phyloP scores from a whole-genome alignment of 75 land plant species.

The Cunninghamia lanceolata region DNA sequence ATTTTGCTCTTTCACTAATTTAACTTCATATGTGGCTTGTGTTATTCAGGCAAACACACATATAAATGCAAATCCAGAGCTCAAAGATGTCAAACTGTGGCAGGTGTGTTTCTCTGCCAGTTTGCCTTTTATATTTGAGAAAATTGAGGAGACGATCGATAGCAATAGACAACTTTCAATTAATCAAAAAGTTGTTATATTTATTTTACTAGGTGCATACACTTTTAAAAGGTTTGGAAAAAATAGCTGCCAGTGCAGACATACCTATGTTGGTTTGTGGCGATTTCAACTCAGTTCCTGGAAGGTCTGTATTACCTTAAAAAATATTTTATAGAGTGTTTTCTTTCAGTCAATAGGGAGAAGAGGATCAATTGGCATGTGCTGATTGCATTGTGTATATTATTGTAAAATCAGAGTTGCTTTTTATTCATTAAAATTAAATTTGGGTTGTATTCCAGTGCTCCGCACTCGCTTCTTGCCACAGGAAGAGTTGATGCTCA shows the following conservation, averaged over 20 bases:
- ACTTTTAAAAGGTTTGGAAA: conserved; percentile 90
- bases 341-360: neutral
- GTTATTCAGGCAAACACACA: conserved; percentile 91
- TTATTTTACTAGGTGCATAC: conserved; percentile 77
- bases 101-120: conserved; percentile 52
- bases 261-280: conserved; percentile 99
- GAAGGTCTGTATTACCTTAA: conserved; percentile 57
- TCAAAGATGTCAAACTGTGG: conserved; percentile 98
- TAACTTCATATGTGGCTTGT: neutral
- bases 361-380: neutral
- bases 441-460: conserved; percentile 49
- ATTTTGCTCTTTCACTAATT: neutral
- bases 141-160: neutral
- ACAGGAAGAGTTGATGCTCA: conserved; percentile 78
- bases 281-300: conserved; percentile 94
- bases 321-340: neutral
- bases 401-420: too few species aligned
- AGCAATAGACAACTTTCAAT: neutral
- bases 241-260: conserved; percentile 96
- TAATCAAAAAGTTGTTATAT: neutral
- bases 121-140: neutral
- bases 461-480: conserved; percentile 92
- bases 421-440: neutral
- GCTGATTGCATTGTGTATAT: neutral
- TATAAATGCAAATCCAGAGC: conserved; percentile 84